phyloP scores from a whole-genome alignment of 2,329 filamentous ascomycete species.

The Talaromyces sp. region DNA sequence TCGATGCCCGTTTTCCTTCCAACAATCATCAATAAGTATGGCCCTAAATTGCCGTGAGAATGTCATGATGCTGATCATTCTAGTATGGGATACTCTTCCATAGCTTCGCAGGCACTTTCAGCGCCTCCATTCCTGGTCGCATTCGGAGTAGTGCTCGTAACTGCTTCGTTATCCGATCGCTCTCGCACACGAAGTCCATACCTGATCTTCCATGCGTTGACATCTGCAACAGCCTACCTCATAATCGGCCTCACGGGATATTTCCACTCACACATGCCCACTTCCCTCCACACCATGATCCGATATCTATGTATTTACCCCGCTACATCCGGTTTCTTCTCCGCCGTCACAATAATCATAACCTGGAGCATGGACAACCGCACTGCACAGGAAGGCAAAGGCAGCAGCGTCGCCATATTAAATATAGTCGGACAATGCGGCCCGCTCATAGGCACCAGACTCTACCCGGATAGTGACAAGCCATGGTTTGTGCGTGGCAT shows the following conservation, averaged over 20 bases:
- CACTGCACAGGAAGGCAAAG: conserved; percentile 61
- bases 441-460: conserved; percentile 61
- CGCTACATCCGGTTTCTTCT: conserved; percentile 75
- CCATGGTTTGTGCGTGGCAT: conserved; percentile 62
- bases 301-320: conserved; percentile 74
- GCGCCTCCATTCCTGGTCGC: conserved; percentile 76
- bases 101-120: conserved; percentile 69
- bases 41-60: not conserved
- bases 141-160: conserved; percentile 66
- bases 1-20: conserved; percentile 84
- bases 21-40: conserved; percentile 62
- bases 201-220: conserved; percentile 63
- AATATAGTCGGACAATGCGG: conserved; percentile 79
- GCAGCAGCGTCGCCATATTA: conserved; percentile 71
- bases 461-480: conserved; percentile 56
- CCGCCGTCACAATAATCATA: conserved; percentile 75
- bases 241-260: conserved; percentile 52
- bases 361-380: conserved; percentile 90
- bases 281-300: conserved; percentile 33
- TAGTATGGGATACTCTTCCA: conserved; percentile 64
- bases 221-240: conserved; percentile 63
- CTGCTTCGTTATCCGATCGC: conserved; percentile 67
- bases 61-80: conserved; percentile 3
- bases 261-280: conserved; percentile 36
- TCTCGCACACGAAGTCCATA: conserved; percentile 58